Percentiles rank a stretch among this genome's conserved stretches.
Evolutionary conservation across 257 asterid species (phyloP).

Genomic region (Ehretia macrophylla): DNA sequence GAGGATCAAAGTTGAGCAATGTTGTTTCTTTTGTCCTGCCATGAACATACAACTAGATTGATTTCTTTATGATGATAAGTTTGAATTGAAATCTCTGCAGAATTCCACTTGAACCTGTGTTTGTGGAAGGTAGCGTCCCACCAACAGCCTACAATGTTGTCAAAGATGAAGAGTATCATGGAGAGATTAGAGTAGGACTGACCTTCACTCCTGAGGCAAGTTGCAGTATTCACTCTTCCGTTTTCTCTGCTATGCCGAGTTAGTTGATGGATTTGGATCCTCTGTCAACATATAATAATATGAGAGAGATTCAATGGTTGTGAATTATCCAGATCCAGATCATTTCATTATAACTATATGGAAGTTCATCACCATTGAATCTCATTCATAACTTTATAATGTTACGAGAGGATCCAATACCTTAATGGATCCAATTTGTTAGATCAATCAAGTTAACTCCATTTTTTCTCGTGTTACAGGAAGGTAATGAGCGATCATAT

Average conservation of each 20-base stretch:
- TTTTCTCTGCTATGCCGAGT: neutral
- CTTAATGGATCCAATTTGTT: too few relatives aligned
- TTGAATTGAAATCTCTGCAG: constrained; percentile 16
- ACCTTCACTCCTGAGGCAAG: constrained; percentile 47
- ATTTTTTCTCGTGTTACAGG: constrained; percentile 16
- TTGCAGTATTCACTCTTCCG: neutral
- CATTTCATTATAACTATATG: too few relatives aligned
- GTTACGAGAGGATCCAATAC: too few relatives aligned
- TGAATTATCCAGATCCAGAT: too few relatives aligned
- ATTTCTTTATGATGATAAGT: too few relatives aligned
- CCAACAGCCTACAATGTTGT: constrained; percentile 41
- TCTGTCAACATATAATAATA: too few relatives aligned
- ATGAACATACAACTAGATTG: too few relatives aligned
- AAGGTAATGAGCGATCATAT: constrained; percentile 11
- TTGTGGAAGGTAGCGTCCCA: constrained; percentile 37
- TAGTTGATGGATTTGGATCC: neutral
- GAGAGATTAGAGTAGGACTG: constrained; percentile 52
- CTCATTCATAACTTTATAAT: too few relatives aligned
- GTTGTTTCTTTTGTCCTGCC: too few relatives aligned
- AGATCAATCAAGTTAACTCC: too few relatives aligned
- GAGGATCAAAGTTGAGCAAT: too few relatives aligned
- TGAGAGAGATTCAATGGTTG: neutral
- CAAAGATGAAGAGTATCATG: constrained; percentile 44
- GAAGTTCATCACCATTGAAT: too few relatives aligned
- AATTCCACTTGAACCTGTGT: constrained; percentile 38